Evolutionary conservation across 176 grass and related monocot genomes (phyloP), one percentile per base, ranked within the genome.

Genomic region (Oryza glaberrima): DNA sequence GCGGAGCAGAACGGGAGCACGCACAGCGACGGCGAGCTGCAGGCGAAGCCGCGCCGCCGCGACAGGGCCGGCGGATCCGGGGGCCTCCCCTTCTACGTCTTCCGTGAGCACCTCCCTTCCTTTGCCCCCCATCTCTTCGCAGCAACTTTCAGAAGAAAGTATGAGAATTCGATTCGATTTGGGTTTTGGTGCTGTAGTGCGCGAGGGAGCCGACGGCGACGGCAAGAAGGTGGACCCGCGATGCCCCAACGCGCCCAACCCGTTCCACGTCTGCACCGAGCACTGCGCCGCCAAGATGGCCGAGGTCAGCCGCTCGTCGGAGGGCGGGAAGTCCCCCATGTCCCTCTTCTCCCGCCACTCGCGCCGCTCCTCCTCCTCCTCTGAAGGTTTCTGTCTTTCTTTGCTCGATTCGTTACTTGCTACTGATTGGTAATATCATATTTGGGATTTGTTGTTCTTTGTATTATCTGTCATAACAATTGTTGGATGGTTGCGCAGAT

Each of bases 241-340:
- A 34, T 99, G 96, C 85, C 88, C 83, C 40, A 96, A 94, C 89
- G 88, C 90, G 14, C 8, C 88, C 44, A 99, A 99, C 76, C 93
- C 91, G 2, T 99, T 88, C 83, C 96, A 99, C 70, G 80, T 90
- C 26, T 99, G 96, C 68, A 85, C 88, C 10, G 86, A 96, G 7
- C 68, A 90, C 70, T 99, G 96, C 90, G 47, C 66, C 9, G 35
- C 77, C 47, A 99, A 89, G 82, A 90, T 85, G 5, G 66, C 81
- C 49, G 77, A 79, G 13, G 77, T 16, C 4, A 75, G 70, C 64
- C 84, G 89, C 20, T 84, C 86, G 81, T 66, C 48, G 52, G 84
- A 93, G 61, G 90, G 85, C 3, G 75, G 34, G 45, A 86, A 85
- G 58, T 86, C 76, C n/a, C 86, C 81, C 7, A 80, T 89, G 20